A percentile compares a stretch with the other conserved stretches of the same genome.
Evolutionary conservation across 1,139 yeast genomes (phyloP).

Genomic region (Scheffersomyces quercinus): DNA sequence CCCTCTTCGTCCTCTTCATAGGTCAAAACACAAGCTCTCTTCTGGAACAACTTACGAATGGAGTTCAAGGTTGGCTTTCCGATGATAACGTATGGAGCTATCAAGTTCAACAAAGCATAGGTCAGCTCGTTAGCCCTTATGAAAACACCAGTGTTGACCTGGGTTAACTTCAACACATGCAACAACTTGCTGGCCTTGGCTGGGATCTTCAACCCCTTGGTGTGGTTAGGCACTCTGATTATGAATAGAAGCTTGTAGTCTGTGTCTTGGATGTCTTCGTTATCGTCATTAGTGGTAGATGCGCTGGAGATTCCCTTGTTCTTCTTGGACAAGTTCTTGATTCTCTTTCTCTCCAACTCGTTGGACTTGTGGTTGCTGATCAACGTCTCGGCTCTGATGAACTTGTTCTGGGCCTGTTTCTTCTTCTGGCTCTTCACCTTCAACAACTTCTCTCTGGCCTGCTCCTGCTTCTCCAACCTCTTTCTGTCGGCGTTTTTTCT

Average conservation of each 20-base stretch:
- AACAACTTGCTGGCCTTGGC: constrained; percentile 62
- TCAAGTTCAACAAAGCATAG: constrained; percentile 60
- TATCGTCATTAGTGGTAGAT: constrained; percentile 19
- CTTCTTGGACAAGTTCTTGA: constrained; percentile 52
- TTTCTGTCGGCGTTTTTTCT: constrained; percentile 76
- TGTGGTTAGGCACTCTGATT: constrained; percentile 60
- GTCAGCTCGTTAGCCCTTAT: constrained; percentile 59
- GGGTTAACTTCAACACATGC: constrained; percentile 56
- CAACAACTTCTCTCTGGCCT: constrained; percentile 22
- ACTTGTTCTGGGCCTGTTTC: constrained; percentile 46
- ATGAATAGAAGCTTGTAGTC: constrained; percentile 60
- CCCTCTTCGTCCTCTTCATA: constrained; percentile 36
- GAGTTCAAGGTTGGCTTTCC: constrained; percentile 74
- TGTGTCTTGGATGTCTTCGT: constrained; percentile 11
- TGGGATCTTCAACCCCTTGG: constrained; percentile 64
- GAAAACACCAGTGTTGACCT: constrained; percentile 68
- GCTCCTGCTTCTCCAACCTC: constrained; percentile 64
- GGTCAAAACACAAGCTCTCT: constrained; percentile 62
- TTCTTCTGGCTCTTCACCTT: constrained; percentile 35
- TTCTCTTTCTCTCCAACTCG: constrained; percentile 66
- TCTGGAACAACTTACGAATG: constrained; percentile 70
- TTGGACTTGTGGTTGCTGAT: constrained; percentile 65
- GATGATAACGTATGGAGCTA: constrained; percentile 70
- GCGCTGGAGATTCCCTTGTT: constrained; percentile 12
- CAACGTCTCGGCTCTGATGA: constrained; percentile 71